These are phyloP conservation scores for Populus hybrid DNA, from an alignment of 441 rosid species.

Conservation along the genomic window DNA sequence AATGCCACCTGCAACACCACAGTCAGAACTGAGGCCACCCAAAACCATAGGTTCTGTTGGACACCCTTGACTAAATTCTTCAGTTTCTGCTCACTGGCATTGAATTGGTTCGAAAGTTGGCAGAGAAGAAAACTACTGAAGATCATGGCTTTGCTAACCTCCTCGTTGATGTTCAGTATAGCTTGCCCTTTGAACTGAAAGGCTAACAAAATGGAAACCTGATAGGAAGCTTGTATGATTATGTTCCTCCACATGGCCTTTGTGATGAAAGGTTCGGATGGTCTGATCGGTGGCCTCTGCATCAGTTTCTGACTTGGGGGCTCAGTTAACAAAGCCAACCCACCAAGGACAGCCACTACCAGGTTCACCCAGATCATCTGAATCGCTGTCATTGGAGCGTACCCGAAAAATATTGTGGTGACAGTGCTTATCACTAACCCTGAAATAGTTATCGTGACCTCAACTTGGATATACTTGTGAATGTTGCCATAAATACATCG, in stretches of 20 bases:
- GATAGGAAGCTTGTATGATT: not conserved
- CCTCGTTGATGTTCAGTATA: not conserved
- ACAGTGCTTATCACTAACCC: not conserved
- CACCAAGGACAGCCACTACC: not conserved
- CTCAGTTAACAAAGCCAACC: not conserved
- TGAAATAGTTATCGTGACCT: not conserved
- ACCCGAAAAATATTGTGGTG: not conserved
- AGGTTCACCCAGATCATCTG: not conserved
- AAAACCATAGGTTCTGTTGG: not conserved
- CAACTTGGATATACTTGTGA: not conserved
- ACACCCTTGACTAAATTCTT: not conserved
- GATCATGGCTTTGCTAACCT: not conserved
- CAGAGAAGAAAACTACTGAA: not conserved
- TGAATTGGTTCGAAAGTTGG: not conserved
- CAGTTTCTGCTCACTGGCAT: not conserved
- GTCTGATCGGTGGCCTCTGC: not conserved
- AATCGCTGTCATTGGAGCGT: not conserved
- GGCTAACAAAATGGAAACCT: not conserved
- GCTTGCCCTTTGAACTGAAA: not conserved
- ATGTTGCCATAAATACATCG: not conserved
- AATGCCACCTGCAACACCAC: not conserved
- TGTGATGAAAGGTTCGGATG: not conserved
- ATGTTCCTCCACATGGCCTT: not conserved
- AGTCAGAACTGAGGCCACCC: not conserved
- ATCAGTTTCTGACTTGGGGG: not conserved